Evolutionary conservation across 176 grass and related monocot species (phyloP).

Genomic region (Zizania latifolia): DNA sequence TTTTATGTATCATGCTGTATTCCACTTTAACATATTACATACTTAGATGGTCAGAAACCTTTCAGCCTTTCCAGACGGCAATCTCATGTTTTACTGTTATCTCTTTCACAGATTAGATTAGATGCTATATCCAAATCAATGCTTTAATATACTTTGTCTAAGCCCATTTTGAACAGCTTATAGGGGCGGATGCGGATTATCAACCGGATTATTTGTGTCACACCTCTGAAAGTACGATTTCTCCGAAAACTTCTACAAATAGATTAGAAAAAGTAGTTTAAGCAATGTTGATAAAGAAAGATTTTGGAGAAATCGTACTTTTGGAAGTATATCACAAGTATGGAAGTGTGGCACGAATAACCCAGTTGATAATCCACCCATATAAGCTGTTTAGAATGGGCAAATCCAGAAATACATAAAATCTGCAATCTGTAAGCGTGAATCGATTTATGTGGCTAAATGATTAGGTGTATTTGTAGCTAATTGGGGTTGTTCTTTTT

Average conservation of each 20-base stretch:
- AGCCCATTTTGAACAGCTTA: no score
- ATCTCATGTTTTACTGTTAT: background rate
- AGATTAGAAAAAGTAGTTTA: no score
- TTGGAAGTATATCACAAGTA: no score
- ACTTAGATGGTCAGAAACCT: background rate
- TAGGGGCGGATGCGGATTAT: no score
- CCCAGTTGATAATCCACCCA: no score
- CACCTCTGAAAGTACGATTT: no score
- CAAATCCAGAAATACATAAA: background rate
- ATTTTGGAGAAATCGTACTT: no score
- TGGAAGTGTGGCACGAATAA: no score
- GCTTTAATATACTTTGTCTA: background rate
- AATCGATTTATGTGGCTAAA: background rate
- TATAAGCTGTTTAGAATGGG: no score
- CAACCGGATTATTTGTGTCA: no score
- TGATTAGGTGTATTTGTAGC: slow-evolving; percentile 19
- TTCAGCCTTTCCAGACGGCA: background rate
- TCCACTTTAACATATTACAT: background rate
- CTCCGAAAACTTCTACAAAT: no score
- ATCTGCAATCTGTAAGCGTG: background rate
- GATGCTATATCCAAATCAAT: background rate
- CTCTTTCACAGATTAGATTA: slow-evolving; percentile 8
- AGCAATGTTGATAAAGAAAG: no score
- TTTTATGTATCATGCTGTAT: slow-evolving; percentile 3
- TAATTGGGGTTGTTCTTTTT: slow-evolving; percentile 28